Base-by-base conservation (phyloP, 129 eudicot species). In the Artemisia argyi region DNA sequence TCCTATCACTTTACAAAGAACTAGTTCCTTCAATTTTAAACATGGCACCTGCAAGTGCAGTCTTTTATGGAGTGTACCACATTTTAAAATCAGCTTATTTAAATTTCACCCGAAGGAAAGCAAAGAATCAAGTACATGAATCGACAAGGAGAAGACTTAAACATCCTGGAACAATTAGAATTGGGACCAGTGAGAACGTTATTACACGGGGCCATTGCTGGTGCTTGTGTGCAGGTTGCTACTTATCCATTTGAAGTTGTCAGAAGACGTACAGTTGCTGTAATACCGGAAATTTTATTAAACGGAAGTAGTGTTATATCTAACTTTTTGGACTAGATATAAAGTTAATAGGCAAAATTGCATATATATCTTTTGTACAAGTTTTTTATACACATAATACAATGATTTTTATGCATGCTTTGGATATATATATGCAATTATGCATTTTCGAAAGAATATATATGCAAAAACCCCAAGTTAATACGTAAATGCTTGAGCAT, bases 211-310 rank as follows among this genome's bases (percentile, higher is more conserved):
- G 97, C 96, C 16, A 79, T 92, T 74, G 75, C 91, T 46, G 97
- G 97, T 73, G 97, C 94, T 42, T 92, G 96, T 79, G 93, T 96
- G 0, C 96, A 89, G 80, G 97, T 77, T 50, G 91, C 89, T 6
- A 92, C 97, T 17, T 92, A 89, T 61, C 97, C 96, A 4, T 92
- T 86, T 81, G 97, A 92, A 81, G 97, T 92, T 19, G 83, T 92
- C 15, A 86, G 97, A 77, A 86, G 96, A 74, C n/a, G n/a, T n/a
- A n/a, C 96, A 83, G 87, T 83, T 92, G 47, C 97, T 88, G 53
- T 74, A 28, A 28, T 28, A 28, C 30, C 30, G 4, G 30, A 28
- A 28, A 28, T 28, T 28, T 28, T 28, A 28, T 28, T 28, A 28
- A 28, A 28, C 30, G 30, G 0, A 28, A 28, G 30, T 28, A 28